Evolutionary conservation across 768 basidiomycete genomes (phyloP).

Genomic region (Tephrocybe sp.): DNA sequence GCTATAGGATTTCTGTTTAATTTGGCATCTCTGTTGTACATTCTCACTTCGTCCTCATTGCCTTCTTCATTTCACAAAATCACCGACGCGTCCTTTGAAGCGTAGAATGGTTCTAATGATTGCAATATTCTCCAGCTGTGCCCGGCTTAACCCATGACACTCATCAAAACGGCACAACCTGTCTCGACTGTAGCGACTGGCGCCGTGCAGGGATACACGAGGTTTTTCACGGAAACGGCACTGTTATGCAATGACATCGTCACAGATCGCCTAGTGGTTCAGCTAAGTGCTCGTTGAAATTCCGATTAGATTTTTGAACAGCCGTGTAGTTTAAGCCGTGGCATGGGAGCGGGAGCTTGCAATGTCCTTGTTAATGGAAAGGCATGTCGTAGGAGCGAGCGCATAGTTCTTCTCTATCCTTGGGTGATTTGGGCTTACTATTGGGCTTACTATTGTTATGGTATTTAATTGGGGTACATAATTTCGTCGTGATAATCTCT

Average conservation of each 20-base stretch:
- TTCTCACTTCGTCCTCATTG: background rate
- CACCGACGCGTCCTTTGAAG: background rate
- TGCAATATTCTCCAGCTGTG: no score
- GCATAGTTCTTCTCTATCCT: background rate
- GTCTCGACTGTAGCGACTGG: background rate
- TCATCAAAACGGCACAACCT: no score
- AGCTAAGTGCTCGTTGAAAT: background rate
- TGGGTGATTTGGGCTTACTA: background rate
- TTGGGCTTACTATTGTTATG: no score
- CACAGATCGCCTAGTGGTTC: background rate
- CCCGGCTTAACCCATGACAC: no score
- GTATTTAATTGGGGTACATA: no score
- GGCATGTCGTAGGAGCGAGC: slow-evolving; percentile 8
- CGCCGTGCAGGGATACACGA: slow-evolving; percentile 2
- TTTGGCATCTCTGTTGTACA: slow-evolving; percentile 6
- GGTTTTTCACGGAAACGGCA: slow-evolving; percentile 9
- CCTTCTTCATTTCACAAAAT: background rate
- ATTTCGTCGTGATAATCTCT: no score
- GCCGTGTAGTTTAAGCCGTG: slow-evolving; percentile 7
- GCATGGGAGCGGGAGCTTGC: slow-evolving; percentile 11
- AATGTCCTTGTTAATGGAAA: slow-evolving; percentile 9
- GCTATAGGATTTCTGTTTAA: slow-evolving; percentile 7
- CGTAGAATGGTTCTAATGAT: slow-evolving; percentile 7
- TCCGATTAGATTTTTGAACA: background rate
- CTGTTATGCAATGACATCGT: slow-evolving; percentile 3